Evolutionary conservation across 2,329 filamentous ascomycete genomes (phyloP).

Genomic region (Venturia nashicola): DNA sequence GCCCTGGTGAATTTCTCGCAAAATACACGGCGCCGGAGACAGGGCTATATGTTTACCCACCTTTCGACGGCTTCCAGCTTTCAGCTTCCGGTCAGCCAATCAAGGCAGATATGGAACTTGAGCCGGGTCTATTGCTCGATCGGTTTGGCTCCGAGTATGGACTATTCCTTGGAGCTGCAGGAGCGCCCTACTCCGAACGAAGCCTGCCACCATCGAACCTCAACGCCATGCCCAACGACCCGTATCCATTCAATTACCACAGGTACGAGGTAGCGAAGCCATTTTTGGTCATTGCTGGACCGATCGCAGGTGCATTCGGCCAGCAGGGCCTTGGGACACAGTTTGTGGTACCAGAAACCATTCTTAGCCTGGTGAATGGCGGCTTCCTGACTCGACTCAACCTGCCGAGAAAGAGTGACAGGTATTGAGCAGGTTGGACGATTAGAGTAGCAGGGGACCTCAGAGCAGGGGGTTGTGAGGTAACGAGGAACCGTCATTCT

Average conservation of each 20-base stretch:
- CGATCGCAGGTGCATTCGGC: slow-evolving; percentile 38
- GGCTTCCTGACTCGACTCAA: slow-evolving; percentile 1
- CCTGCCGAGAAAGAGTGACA: neutral
- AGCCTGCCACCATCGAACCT: slow-evolving; percentile 36
- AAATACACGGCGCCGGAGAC: slow-evolving; percentile 16
- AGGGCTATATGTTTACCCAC: slow-evolving; percentile 27
- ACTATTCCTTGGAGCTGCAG: slow-evolving; percentile 29
- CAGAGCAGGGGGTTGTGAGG: neutral
- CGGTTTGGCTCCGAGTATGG: slow-evolving; percentile 37
- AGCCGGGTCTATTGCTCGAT: slow-evolving; percentile 32
- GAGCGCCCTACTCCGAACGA: slow-evolving; percentile 35
- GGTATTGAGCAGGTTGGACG: neutral
- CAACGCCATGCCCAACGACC: slow-evolving; percentile 20
- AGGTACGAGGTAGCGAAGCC: slow-evolving; percentile 32
- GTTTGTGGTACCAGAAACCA: slow-evolving; percentile 12
- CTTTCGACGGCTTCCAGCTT: slow-evolving; percentile 30
- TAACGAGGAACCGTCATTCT: neutral
- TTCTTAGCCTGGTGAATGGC: neutral
- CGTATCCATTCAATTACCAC: slow-evolving; percentile 37
- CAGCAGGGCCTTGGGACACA: slow-evolving; percentile 37
- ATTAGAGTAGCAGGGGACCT: neutral
- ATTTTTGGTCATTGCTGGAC: slow-evolving; percentile 30
- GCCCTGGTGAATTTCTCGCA: slow-evolving; percentile 29
- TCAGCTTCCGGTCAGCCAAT: slow-evolving; percentile 25
- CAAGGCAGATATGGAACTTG: slow-evolving; percentile 28